Base-by-base conservation (phyloP, 192 early-diverging fungal genomes). In the Haplosporangium gracile region DNA sequence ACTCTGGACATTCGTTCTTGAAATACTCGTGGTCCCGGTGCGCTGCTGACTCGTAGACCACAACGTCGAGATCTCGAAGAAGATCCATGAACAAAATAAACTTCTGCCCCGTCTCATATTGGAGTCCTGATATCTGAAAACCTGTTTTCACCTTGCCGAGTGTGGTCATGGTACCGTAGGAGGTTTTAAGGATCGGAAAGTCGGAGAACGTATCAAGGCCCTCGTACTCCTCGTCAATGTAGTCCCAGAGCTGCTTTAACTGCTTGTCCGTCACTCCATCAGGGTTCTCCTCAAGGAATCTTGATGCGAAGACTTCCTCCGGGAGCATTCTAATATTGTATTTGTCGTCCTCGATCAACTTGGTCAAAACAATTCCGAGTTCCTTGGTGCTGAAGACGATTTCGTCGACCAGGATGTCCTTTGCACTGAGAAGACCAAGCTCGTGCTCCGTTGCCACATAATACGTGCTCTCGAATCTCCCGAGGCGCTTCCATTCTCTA, bases 21-120 rank as follows among this genome's bases (percentile, higher is more conserved):
- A 83, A 42, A 16, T 74, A 83, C 20, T 32, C 16, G 38, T 83
- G 70, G 5, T 57, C 63, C 13, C 5, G 5, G 39, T 83, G 72
- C 0, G 45, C 11, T 3, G 20, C 29, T 29, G 57, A n/a, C 38
- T 55, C 47, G 24, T 43, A 77, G 34, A 83, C 38, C 15, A 77
- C 40, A 70, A 75, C 15, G 15, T 68, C 72, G 0, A 75, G 26
- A 2, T 78, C 65, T 15, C 6, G 4, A 24, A 78, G 15, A 2
- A 83, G 16, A 2, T 7, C 10, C 18, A 36, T 26, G 18, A 83
- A 22, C 1, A n/a, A 68, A 15, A 45, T 15, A 45, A 45, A 45
- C 43, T 1, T 45, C 43, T 45, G 43, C 10, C 43, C 10, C 43
- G 43, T 45, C 43, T 45, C 43, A 13, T 45, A 45, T 45, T 10